Percentiles rank a stretch among this genome's conserved stretches.
Conservation (phyloP, 2,329 filamentous ascomycete genomes). For the Allantophomopsis cytisporea region DNA sequence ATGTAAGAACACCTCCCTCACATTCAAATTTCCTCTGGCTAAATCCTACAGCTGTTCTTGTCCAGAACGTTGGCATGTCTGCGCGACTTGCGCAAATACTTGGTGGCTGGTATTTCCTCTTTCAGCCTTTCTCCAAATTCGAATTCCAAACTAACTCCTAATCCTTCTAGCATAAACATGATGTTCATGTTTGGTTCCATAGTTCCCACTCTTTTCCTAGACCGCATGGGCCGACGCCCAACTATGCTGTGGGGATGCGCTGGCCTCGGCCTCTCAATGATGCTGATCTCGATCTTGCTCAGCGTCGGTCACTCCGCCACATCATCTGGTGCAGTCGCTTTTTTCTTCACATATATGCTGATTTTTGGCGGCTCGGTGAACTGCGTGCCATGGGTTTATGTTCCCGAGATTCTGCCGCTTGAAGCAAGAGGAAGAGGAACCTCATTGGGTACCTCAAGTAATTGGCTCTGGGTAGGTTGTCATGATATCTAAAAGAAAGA, state of each 20-base stretch:
- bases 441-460: slow-evolving; percentile 17
- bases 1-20: no score
- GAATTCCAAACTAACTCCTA: background rate
- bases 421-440: slow-evolving; percentile 17
- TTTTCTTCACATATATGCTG: slow-evolving; percentile 22
- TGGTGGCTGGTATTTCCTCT: slow-evolving; percentile 10
- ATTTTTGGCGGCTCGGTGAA: slow-evolving; percentile 17
- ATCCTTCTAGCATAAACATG: slow-evolving; percentile 16
- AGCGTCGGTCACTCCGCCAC: slow-evolving; percentile 6
- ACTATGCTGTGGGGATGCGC: slow-evolving; percentile 26
- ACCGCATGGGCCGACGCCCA: slow-evolving; percentile 22
- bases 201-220: slow-evolving; percentile 17
- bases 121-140: background rate
- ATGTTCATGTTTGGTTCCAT: slow-evolving; percentile 24
- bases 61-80: slow-evolving; percentile 19
- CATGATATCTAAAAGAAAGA: background rate
- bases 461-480: slow-evolving; percentile 14
- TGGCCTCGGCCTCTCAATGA: slow-evolving; percentile 20
- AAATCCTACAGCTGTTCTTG: slow-evolving; percentile 12
- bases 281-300: slow-evolving; percentile 19
- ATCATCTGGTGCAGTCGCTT: slow-evolving; percentile 16
- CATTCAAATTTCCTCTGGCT: no score
- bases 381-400: slow-evolving; percentile 21
- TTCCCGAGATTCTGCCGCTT: slow-evolving; percentile 20
- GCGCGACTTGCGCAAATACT: slow-evolving; percentile 19